Evolutionary conservation across 1,139 yeast genomes (phyloP), one percentile per base, ranked within the genome.

Genomic region (Meyerozyma sp.): DNA sequence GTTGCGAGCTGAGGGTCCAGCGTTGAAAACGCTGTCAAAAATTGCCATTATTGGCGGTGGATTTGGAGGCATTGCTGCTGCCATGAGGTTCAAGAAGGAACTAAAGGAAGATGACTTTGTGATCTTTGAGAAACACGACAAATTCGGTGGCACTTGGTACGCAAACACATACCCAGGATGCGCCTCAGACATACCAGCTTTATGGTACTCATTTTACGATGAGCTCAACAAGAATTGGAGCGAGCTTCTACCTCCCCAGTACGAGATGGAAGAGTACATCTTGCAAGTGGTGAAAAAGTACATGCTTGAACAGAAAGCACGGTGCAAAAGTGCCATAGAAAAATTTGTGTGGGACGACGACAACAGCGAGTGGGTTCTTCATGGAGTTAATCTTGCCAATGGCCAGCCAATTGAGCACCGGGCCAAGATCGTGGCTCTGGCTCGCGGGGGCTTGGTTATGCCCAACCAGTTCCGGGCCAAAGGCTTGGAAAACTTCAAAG

Each of bases 71-170:
- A 57, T 75, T 45, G 66, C 63, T 25, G 49, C 62, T 9, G 67
- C 70, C 2, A 47, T 70, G 39, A 62, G 58, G 47, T 59, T 60
- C 43, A 57, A 58, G 42, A 62, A 62, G 41, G 58, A 61, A 32
- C 58, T 62, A 51, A 65, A 60, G 36, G 65, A 54, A 40, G 56
- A 58, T 40, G 79, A 63, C 54, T 63, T 63, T 49, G 65, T 54
- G 20, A 58, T 75, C 6, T 73, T 70, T 47, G 81, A 76, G 46
- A 68, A 69, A 48, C 77, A 70, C 46, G 62, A 58, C 41, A 59
- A 66, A 41, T 63, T 73, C 46, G 81, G 81, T n/a, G 81, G 81
- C 5, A 74, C 79, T 32, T 76, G 81, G 81, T 70, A 66, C 55
- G 76, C 77, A 41, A 76, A 76, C 50, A 65, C 77, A 3, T 76